phyloP scores from a whole-genome alignment of 176 grass and related monocot species.

The Coix lacrymajobi region DNA sequence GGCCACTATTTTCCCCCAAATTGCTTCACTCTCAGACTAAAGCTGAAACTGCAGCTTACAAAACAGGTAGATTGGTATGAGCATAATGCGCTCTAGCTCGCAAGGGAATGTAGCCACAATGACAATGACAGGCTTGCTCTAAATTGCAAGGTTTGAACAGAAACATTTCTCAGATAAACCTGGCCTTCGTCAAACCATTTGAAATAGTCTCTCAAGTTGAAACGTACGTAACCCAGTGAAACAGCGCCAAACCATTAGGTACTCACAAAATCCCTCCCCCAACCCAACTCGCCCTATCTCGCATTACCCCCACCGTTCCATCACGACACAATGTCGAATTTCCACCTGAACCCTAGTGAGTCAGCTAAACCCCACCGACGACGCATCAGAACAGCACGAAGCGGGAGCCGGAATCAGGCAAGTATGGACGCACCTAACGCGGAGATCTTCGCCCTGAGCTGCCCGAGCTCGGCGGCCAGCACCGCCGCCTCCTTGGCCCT shows the following conservation, averaged over 20 bases:
- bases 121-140: not conserved
- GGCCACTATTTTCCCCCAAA: not conserved
- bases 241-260: not conserved
- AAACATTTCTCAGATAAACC: not conserved
- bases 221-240: not conserved
- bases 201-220: not conserved
- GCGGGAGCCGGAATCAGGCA: not conserved
- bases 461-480: slow-evolving; percentile 28
- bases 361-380: slow-evolving; percentile 17
- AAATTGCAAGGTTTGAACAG: not conserved
- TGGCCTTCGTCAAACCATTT: not conserved
- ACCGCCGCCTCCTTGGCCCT: slow-evolving; percentile 36
- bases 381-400: not conserved
- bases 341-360: slow-evolving; percentile 27
- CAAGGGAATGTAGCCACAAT: not conserved
- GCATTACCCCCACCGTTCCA: not conserved
- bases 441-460: slow-evolving; percentile 44
- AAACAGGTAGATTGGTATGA: not conserved
- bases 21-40: not conserved
- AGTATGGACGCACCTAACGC: slow-evolving; percentile 30
- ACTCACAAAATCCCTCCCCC: not conserved
- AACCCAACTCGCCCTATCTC: not conserved
- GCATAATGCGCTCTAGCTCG: not conserved
- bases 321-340: not conserved
- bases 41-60: not conserved